A percentile compares a stretch with the other conserved stretches of the same genome.
Evolutionary conservation across 306 rosid species (phyloP).

Genomic region (Glycine tomentella): DNA sequence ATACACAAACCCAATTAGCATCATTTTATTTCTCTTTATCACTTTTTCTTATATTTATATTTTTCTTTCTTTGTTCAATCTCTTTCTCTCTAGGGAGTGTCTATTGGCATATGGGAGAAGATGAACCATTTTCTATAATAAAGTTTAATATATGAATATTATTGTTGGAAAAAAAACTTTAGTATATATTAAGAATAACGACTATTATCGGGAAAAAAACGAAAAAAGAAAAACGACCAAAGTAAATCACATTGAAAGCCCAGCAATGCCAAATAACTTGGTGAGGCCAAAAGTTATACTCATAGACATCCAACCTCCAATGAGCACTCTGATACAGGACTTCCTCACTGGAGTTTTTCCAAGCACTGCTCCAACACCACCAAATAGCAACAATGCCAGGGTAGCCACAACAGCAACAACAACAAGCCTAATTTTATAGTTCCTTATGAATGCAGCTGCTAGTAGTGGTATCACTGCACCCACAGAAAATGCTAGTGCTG

Average conservation of each 20-base stretch:
- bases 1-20: no score
- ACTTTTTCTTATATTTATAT: no score
- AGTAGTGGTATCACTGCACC: background rate
- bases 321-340: background rate
- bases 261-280: background rate
- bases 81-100: no score
- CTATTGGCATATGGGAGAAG: background rate
- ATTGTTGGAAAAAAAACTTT: no score
- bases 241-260: no score
- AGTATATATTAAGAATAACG: no score
- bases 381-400: background rate
- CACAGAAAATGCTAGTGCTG: background rate
- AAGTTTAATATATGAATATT: no score
- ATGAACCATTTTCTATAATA: no score
- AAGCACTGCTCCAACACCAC: background rate
- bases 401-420: background rate
- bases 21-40: no score
- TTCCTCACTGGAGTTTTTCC: background rate
- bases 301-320: background rate
- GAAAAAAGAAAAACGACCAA: no score
- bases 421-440: background rate
- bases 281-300: background rate
- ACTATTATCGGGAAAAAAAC: no score
- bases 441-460: background rate
- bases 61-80: no score